These are phyloP conservation scores for Podaxis rugospora DNA, from an alignment of 768 basidiomycete species.

Conservation along the genomic window DNA sequence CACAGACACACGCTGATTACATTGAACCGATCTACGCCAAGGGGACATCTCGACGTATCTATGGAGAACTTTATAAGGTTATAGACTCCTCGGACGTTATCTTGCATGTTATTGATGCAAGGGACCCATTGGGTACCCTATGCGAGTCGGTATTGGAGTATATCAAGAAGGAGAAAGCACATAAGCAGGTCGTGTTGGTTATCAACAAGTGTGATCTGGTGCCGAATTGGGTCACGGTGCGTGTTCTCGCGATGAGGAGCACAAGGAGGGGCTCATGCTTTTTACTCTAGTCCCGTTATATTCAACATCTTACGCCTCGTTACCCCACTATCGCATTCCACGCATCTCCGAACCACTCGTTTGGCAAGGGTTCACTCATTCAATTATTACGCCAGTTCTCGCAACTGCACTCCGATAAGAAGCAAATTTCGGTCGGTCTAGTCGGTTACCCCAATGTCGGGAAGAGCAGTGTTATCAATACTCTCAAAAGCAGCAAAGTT, in stretches of 20 bases:
- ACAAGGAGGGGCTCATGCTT: not conserved
- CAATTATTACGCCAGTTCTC: slow-evolving; percentile 96
- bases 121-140: slow-evolving; percentile 92
- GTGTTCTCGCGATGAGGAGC: slow-evolving; percentile 24
- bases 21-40: slow-evolving; percentile 93
- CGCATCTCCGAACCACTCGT: slow-evolving; percentile 97
- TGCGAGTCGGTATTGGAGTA: slow-evolving; percentile 93
- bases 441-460: slow-evolving; percentile 99
- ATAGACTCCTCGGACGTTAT: slow-evolving; percentile 98
- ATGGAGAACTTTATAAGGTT: slow-evolving; percentile 98
- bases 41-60: slow-evolving; percentile 93
- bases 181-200: slow-evolving; percentile 95
- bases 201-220: slow-evolving; percentile 99
- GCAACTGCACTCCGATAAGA: slow-evolving; percentile 96
- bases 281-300: slow-evolving; percentile 76
- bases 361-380: slow-evolving; percentile 97
- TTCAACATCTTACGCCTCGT: slow-evolving; percentile 89
- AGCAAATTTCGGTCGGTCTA: slow-evolving; percentile 98
- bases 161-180: slow-evolving; percentile 92
- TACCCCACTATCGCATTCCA: slow-evolving; percentile 99
- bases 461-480: slow-evolving; percentile 97
- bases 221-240: slow-evolving; percentile 97
- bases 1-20: slow-evolving; percentile 69
- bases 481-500: slow-evolving; percentile 95
- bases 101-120: slow-evolving; percentile 91